Percentiles rank a stretch among this genome's conserved stretches.
phyloP scores from a whole-genome alignment of 2,329 filamentous ascomycete genomes.

The Leptographium galeiforme region DNA sequence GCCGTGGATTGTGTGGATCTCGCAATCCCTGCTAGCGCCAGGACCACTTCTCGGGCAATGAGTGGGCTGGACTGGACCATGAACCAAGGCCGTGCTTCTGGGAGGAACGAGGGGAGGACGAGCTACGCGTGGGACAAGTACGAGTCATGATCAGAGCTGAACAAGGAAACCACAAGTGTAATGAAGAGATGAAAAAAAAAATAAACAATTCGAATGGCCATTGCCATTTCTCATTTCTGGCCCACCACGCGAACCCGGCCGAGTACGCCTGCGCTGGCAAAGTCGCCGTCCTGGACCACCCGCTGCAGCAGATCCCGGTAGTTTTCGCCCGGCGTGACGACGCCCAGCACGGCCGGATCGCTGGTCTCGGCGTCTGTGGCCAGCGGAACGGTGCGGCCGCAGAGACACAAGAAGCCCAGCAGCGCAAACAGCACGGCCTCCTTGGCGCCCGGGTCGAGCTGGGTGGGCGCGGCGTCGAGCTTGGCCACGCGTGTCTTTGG shows the following conservation, averaged over 20 bases:
- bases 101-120: too few species aligned
- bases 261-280: neutral
- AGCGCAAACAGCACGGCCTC: slow-evolving; percentile 1
- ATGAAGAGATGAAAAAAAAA: too few species aligned
- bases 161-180: too few species aligned
- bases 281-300: neutral
- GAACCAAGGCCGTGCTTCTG: too few species aligned
- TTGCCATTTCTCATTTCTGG: too few species aligned
- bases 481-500: neutral
- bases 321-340: neutral
- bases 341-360: neutral
- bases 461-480: neutral
- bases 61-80: too few species aligned
- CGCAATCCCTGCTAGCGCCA: too few species aligned
- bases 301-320: neutral
- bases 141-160: too few species aligned
- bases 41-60: too few species aligned
- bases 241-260: neutral
- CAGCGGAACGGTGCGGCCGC: neutral
- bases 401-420: slow-evolving; percentile 1
- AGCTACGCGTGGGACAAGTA: too few species aligned
- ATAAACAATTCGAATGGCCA: too few species aligned
- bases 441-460: neutral
- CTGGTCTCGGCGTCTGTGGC: neutral
- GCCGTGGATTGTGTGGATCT: too few species aligned